Percentiles rank a stretch among this genome's conserved stretches.
These are phyloP conservation scores for Oldenlandia corymbosa DNA, from an alignment of 257 asterid species.

Conservation along the genomic window DNA sequence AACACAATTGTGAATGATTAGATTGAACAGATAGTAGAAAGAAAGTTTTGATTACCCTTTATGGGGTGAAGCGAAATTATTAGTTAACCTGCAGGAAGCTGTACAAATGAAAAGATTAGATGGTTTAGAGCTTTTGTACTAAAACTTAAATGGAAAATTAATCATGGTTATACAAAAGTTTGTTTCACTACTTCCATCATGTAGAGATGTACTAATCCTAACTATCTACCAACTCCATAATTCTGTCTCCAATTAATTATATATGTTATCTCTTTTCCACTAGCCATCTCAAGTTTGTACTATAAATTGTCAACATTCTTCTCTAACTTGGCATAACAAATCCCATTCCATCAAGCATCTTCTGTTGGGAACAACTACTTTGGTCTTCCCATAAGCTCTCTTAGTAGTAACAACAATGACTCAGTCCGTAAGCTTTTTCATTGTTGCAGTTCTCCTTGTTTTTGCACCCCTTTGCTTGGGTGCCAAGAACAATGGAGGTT, in stretches of 20 bases:
- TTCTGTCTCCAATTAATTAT: not conserved
- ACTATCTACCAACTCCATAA: conserved; percentile 57
- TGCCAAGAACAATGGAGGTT: conserved; percentile 35
- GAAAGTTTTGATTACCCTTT: not conserved
- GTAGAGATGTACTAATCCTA: conserved; percentile 14
- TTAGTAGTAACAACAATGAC: conserved; percentile 28
- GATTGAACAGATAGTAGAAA: not conserved
- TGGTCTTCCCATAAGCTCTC: too few species aligned
- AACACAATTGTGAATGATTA: not conserved
- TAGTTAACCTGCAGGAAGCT: conserved; percentile 6
- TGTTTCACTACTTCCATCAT: conserved; percentile 16
- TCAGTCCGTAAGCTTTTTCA: conserved; percentile 33
- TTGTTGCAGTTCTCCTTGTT: conserved; percentile 33
- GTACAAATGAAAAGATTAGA: not conserved
- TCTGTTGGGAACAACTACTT: too few species aligned
- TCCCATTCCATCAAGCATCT: not conserved
- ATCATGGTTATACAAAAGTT: conserved; percentile 4
- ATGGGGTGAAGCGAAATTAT: not conserved
- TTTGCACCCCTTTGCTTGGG: conserved; percentile 54
- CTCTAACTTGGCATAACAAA: conserved; percentile 30
- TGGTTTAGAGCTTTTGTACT: not conserved
- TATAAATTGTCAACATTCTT: conserved; percentile 35
- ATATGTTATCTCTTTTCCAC: not conserved
- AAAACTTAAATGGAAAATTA: conserved; percentile 1
- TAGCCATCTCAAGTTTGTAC: conserved; percentile 8